Percentiles rank a stretch among this genome's conserved stretches.
phyloP scores from a whole-genome alignment of 2,329 filamentous ascomycete species.

The Fusarium foetens region DNA sequence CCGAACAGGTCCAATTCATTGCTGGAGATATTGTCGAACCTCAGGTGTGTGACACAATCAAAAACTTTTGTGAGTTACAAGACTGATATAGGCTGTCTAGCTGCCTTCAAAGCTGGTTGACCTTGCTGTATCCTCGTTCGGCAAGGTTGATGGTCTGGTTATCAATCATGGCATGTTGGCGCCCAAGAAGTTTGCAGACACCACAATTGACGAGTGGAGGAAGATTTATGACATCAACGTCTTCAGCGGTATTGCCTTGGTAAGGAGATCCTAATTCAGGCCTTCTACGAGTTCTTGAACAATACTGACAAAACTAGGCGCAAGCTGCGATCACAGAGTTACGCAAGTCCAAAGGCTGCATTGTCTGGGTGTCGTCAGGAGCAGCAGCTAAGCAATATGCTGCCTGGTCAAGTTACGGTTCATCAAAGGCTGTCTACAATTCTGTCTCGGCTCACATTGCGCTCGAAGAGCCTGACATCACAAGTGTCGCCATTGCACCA shows the following conservation, averaged over 20 bases:
- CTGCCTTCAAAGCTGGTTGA: conserved; percentile 71
- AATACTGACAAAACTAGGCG: conserved; percentile 60
- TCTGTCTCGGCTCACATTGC: conserved; percentile 79
- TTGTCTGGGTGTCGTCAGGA: conserved; percentile 84
- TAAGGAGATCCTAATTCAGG: conserved; percentile 54
- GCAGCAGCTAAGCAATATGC: conserved; percentile 74
- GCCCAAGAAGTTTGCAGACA: conserved; percentile 77
- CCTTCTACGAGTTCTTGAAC: not conserved
- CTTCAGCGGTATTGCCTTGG: conserved; percentile 82
- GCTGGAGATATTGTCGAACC: conserved; percentile 65
- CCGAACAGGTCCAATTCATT: conserved; percentile 63
- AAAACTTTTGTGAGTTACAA: not conserved
- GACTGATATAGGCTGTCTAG: conserved; percentile 45
- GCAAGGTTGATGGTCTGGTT: conserved; percentile 80
- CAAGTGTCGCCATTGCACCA: conserved; percentile 76
- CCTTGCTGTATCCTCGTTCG: conserved; percentile 73
- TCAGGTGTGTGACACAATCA: conserved; percentile 38
- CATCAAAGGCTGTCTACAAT: conserved; percentile 85
- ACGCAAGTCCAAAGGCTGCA: conserved; percentile 73
- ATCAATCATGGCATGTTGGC: conserved; percentile 87
- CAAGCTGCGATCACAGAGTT: conserved; percentile 77
- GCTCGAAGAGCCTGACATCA: conserved; percentile 80
- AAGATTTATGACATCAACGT: conserved; percentile 84
- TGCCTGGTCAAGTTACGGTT: conserved; percentile 84
- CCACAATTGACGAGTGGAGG: conserved; percentile 79